Evolutionary conservation across 164 flowering plant species (phyloP), one percentile per base, ranked within the genome.

Genomic region (Brasenia schreberi): DNA sequence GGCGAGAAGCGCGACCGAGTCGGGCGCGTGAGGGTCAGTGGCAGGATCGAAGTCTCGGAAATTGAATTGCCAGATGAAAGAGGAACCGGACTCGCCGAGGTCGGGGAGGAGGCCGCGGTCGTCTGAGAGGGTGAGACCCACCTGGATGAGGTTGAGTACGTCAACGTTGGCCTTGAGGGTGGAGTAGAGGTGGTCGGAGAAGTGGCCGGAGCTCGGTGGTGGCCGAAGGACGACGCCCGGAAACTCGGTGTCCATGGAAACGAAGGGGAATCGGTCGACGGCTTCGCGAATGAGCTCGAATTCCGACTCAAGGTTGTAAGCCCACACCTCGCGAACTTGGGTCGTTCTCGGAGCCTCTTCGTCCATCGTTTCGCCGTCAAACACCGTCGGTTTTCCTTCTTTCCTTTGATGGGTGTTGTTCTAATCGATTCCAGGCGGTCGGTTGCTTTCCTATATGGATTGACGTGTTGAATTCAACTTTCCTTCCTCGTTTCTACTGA

Each of bases 61-160:
- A 27, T 83, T 85, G 68, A 85, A 83, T 49, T 85, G 85, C 89
- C 89, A 85, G 11, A 83, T 78, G 53, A 43, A 82, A 1, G 53
- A 39, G 18, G 62, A 16, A 0, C n/a, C 69, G 10, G 80, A 68
- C 12, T 49, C 56, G 16, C 85, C 87, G 0, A 85, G 72, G 64
- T 83, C 83, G 9, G 90, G 87, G 0, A 83, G 72, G 14, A 81
- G 82, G 0, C 86, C 87, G 19, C 61, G 70, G 4, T 76, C 67
- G 68, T 85, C 85, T 0, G 85, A 65, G 61, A 85, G 65, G 0
- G 89, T 76, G 62, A 85, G 74, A 0, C 89, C 89, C 6, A 85
- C 70, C 62, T 85, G 89, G 64, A 85, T 85, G 17, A 85, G 74
- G 11, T 74, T 74, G 52, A 85, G 63, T 0, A 70, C 49, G 53